Conservation (phyloP, 2,329 filamentous ascomycete genomes). For the Penicillium sp. region DNA sequence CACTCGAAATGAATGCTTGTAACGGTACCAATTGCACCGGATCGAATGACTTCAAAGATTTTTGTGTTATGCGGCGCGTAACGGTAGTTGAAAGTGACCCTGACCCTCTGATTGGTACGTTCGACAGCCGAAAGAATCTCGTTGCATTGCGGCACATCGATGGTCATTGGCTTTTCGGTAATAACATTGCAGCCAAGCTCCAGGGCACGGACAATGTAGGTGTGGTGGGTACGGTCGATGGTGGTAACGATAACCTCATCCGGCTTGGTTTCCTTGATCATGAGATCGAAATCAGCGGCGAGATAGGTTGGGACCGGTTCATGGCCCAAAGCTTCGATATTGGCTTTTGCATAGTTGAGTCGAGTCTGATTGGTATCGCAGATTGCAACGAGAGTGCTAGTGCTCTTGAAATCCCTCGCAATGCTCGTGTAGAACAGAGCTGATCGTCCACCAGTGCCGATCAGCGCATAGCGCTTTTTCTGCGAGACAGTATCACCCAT, state of each 20-base stretch:
- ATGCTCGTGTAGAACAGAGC: slow-evolving; percentile 21
- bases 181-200: slow-evolving; percentile 60
- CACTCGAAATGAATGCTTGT: slow-evolving; percentile 62
- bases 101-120: slow-evolving; percentile 49
- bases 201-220: slow-evolving; percentile 59
- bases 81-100: slow-evolving; percentile 64
- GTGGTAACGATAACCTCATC: slow-evolving; percentile 64
- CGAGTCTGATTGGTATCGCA: slow-evolving; percentile 22
- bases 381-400: slow-evolving; percentile 15
- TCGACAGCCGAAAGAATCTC: slow-evolving; percentile 57
- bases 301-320: slow-evolving; percentile 53
- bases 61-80: slow-evolving; percentile 66
- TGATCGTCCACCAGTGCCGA: slow-evolving; percentile 29
- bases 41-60: slow-evolving; percentile 53
- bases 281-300: slow-evolving; percentile 56
- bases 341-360: slow-evolving; percentile 17
- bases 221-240: slow-evolving; percentile 61
- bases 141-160: slow-evolving; percentile 55
- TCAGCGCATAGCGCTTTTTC: slow-evolving; percentile 21
- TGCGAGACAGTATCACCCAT: slow-evolving; percentile 15
- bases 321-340: slow-evolving; percentile 43
- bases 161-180: slow-evolving; percentile 66
- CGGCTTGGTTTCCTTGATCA: slow-evolving; percentile 55
- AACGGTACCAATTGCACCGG: slow-evolving; percentile 57
- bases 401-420: slow-evolving; percentile 15